Evolutionary conservation across 106 monocot species (phyloP), one percentile per base, ranked within the genome.

Genomic region (Acorus gramineus): DNA sequence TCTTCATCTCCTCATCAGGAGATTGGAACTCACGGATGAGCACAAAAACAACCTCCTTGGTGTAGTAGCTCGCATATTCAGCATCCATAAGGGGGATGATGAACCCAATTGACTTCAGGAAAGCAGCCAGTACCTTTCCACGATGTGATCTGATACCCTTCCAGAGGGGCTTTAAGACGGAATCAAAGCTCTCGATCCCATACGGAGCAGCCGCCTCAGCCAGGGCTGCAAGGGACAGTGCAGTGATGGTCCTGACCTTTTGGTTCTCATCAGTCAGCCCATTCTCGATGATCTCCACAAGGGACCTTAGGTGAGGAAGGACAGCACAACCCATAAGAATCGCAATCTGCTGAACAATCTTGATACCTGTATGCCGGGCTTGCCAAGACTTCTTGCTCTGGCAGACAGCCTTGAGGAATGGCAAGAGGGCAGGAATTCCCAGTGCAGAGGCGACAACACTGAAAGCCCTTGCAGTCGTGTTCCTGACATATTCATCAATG

Each of bases 361-460:
- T 95, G 9, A 95, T 95, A 71, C 95, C 95, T 42, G 95, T 95
- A 50, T 95, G 95, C 62, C 95, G 66, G 48, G 95, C 95, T 66
- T 95, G 95, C 95, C 95, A 95, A 2, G 90, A 90, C 75, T 95
- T 95, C 79, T 95, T 95, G 79, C 95, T 95, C 74, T 95, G 95
- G 75, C 95, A 95, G 70, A 95, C 95, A 71, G 95, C 95, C 55
- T 95, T 95, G 66, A 95, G 56, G 46, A 95, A 95, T 5, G 95
- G 95, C 60, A 95, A 74, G 3, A 95, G 81, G 45, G 95, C 90
- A 73, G 95, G 95, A 54, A 95, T 95, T n/a, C 95, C 95, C 57
- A 95, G 70, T 50, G 90, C 95, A 60, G 95, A 95, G 58, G 95
- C 95, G 58, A 95, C 95, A 57, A 95, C 95, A 77, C 95, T 95